Base-by-base conservation (phyloP, 768 basidiomycete species). In the Crepidotus variabilis region DNA sequence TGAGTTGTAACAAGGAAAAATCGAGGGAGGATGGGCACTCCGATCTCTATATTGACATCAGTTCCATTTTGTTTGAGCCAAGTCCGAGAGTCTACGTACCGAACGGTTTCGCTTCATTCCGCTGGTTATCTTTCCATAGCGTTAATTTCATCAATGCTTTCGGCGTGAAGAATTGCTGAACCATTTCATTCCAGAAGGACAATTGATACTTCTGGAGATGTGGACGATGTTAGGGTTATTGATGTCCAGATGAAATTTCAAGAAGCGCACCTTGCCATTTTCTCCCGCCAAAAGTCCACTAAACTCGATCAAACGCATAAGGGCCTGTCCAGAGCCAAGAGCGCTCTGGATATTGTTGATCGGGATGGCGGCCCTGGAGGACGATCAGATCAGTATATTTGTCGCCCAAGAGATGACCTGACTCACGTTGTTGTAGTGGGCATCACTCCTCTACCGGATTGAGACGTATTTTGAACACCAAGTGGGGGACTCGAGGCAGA, bases 1-100 rank as follows among this genome's bases (percentile, higher is more conserved):
- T 90, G 88, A 1, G 86, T 86, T 0, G 89, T 91, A 18, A 91
- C 89, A 32, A 90, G 80, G 73, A 92, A 91, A 71, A 93, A 93
- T 23, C 90, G 86, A 11, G 90, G 88, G 33, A 92, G 75, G 57
- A 90, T 90, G 23, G 85, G 87, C 46, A 85, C 82, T 52, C 86
- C 86, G 59, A 94, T 89, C 74, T 92, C 91, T 92, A 67, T 46
- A 35, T 32, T 47, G 18, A 52, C n/a, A 33, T 24, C 23, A 53
- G 28, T 28, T 28, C 28, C 28, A 34, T 47, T 48, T 36, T n/a
- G 47, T 35, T 24, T 47, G 5, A 8, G 33, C 16, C 48, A 52
- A 53, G 36, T 32, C 34, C 32, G 45, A 43, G 20, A 61, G 35
- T 33, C 21, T 33, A 74, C 87, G 49, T 54, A 92, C 91, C 90